Evolutionary conservation across 345 rosid genomes (phyloP).

Genomic region (Carallia pectinifolia): DNA sequence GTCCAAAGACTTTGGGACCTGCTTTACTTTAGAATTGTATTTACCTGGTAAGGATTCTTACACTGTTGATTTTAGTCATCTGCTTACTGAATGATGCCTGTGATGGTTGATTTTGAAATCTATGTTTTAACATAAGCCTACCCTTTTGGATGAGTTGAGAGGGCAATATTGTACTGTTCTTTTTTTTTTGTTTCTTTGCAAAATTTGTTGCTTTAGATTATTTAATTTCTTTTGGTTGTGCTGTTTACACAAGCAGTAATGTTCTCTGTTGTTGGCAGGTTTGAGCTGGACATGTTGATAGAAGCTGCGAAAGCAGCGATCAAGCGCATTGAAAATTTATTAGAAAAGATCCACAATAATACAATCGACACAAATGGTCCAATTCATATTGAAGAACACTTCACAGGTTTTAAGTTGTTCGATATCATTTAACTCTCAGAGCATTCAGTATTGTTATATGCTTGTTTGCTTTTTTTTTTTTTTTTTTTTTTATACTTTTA

Average conservation of each 20-base stretch:
- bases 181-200: not conserved
- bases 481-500: not conserved
- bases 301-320: conserved; percentile 85
- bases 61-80: not conserved
- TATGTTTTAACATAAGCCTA: not conserved
- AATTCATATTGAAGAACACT: conserved; percentile 67
- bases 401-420: conserved; percentile 60
- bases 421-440: conserved; percentile 5
- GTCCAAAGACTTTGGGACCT: too few relatives aligned
- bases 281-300: conserved; percentile 94
- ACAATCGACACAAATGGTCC: conserved; percentile 55
- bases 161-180: not conserved
- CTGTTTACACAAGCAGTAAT: conserved; percentile 13
- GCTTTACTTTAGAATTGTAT: too few relatives aligned
- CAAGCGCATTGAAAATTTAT: conserved; percentile 79
- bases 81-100: not conserved
- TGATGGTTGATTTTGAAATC: not conserved
- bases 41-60: too few relatives aligned
- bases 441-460: conserved; percentile 4
- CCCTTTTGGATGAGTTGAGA: not conserved
- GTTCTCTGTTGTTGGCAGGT: conserved; percentile 50
- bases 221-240: conserved; percentile 7
- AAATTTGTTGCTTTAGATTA: conserved; percentile 1
- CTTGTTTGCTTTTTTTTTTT: conserved; percentile 13
- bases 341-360: conserved; percentile 67